A percentile compares a stretch with the other conserved stretches of the same genome.
phyloP scores from a whole-genome alignment of 805 yeast species.

The Phaffomyces opuntiae region DNA sequence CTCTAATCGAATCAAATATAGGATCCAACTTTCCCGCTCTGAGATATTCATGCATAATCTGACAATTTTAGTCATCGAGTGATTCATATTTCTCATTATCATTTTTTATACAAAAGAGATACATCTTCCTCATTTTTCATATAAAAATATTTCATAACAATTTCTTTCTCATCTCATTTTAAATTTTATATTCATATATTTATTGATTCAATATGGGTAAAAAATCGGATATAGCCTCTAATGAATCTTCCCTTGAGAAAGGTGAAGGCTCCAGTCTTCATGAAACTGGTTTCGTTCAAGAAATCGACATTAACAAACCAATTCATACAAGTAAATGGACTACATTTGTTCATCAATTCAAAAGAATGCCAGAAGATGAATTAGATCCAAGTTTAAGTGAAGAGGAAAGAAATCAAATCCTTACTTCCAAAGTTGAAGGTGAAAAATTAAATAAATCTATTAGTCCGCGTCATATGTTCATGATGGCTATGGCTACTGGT shows the following conservation, averaged over 20 bases:
- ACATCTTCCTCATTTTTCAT: not conserved
- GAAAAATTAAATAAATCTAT: slow-evolving; percentile 31
- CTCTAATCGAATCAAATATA: too few species aligned
- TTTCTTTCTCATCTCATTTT: too few species aligned
- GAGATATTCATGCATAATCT: not conserved
- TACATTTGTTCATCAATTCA: slow-evolving; percentile 27
- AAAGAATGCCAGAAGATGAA: slow-evolving; percentile 25
- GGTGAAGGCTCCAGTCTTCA: slow-evolving; percentile 17
- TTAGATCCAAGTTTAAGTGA: slow-evolving; percentile 33
- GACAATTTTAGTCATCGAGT: not conserved
- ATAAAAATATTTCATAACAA: too few species aligned
- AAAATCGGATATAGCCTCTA: slow-evolving; percentile 5
- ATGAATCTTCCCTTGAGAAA: slow-evolving; percentile 8
- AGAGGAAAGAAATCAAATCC: slow-evolving; percentile 31
- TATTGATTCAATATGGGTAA: slow-evolving; percentile 1
- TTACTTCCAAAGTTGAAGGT: slow-evolving; percentile 19
- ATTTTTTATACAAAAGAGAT: not conserved
- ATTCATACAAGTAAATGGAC: slow-evolving; percentile 17
- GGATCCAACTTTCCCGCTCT: too few species aligned
- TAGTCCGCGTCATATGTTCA: slow-evolving; percentile 51
- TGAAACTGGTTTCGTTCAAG: slow-evolving; percentile 16
- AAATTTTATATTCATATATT: not conserved
- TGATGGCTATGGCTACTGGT: slow-evolving; percentile 79
- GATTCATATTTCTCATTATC: not conserved
- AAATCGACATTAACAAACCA: slow-evolving; percentile 7